Evolutionary conservation across 345 rosid genomes (phyloP).

Genomic region (Turritis glabra): DNA sequence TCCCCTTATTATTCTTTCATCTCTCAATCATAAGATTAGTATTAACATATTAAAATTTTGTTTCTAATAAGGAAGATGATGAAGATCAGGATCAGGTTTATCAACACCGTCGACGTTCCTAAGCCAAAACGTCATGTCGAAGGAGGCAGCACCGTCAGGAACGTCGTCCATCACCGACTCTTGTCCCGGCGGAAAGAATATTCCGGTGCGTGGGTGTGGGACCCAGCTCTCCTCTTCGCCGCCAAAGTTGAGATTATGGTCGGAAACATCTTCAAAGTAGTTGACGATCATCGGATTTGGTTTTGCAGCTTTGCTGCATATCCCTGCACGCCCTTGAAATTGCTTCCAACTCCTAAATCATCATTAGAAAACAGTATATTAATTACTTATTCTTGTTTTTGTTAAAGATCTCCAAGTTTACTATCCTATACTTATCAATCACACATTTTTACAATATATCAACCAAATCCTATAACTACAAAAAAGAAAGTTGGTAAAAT

Average conservation of each 20-base stretch:
- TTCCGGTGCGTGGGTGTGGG: conserved; percentile 72
- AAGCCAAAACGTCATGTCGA: conserved; percentile 51
- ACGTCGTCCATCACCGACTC: conserved; percentile 66
- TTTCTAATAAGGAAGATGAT: conserved; percentile 9
- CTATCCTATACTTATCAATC: neutral
- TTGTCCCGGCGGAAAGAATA: conserved; percentile 60
- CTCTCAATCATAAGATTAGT: neutral
- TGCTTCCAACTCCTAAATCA: conserved; percentile 32
- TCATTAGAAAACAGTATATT: neutral
- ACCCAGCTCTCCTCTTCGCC: conserved; percentile 45
- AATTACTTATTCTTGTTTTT: neutral
- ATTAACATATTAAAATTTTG: neutral
- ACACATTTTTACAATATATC: neutral
- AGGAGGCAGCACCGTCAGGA: conserved; percentile 53
- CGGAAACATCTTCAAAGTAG: conserved; percentile 16
- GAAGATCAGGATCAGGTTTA: conserved; percentile 36
- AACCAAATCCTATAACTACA: neutral
- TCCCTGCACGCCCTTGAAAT: conserved; percentile 26
- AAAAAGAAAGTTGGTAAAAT: too few relatives aligned
- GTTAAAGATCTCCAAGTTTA: neutral
- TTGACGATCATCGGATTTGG: conserved; percentile 11
- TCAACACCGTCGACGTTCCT: conserved; percentile 59
- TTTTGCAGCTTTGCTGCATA: conserved; percentile 31
- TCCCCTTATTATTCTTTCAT: neutral
- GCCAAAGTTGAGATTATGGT: conserved; percentile 4